phyloP scores from a whole-genome alignment of 139 green algal genomes.

The Haematococcus sp. region DNA sequence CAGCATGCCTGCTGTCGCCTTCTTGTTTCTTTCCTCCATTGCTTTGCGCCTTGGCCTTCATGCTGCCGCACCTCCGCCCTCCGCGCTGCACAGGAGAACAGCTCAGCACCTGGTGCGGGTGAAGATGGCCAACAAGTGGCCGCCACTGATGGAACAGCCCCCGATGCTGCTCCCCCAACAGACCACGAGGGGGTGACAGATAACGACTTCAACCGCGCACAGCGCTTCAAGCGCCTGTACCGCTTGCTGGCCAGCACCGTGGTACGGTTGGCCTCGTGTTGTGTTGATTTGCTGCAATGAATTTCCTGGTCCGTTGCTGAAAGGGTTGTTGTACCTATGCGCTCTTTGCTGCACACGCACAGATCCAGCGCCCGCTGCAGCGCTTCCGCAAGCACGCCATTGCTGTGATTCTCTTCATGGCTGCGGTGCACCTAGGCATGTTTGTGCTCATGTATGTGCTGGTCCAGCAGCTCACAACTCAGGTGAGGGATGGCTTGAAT shows the following conservation, averaged over 20 bases:
- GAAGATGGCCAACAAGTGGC: neutral
- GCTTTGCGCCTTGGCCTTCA: neutral
- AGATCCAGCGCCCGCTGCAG: no score
- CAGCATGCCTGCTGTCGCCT: no score
- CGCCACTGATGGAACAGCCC: neutral
- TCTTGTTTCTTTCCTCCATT: no score
- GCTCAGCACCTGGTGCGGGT: neutral
- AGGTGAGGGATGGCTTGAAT: no score
- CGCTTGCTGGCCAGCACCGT: neutral
- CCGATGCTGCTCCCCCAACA: neutral
- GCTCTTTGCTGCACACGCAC: no score
- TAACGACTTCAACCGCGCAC: neutral
- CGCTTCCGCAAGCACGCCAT: no score
- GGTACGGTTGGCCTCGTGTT: no score
- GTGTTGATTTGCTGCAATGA: no score
- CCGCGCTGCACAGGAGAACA: neutral
- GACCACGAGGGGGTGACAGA: neutral
- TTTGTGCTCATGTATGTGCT: conserved; percentile 4
- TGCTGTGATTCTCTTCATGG: no score
- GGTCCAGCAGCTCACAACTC: neutral
- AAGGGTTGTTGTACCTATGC: no score
- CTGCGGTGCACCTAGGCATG: neutral
- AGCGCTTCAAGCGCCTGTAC: conserved; percentile 5
- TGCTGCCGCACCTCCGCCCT: neutral
- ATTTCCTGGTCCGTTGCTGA: no score